Conservation (phyloP, 805 yeast species). For the Yueomyces sinensis region DNA sequence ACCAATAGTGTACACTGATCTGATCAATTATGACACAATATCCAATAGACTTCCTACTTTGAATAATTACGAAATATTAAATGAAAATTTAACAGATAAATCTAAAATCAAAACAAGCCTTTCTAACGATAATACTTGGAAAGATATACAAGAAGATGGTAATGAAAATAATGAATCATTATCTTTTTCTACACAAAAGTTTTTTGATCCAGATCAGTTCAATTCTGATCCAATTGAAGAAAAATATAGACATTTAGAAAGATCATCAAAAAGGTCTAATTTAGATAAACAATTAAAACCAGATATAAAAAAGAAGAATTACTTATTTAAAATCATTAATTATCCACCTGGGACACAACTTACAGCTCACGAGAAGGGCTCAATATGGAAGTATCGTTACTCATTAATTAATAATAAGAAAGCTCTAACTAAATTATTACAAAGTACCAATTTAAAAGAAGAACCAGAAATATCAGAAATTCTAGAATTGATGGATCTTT, state of each 20-base stretch:
- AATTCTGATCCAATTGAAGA: conserved; percentile 74
- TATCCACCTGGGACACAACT: conserved; percentile 79
- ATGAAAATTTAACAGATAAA: conserved; percentile 3
- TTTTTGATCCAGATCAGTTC: conserved; percentile 60
- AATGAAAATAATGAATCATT: not conserved
- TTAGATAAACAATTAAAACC: conserved; percentile 83
- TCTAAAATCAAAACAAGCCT: conserved; percentile 14
- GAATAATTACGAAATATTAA: conserved; percentile 32
- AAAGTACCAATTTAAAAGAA: conserved; percentile 82
- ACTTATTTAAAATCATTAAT: conserved; percentile 50
- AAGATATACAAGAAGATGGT: not conserved
- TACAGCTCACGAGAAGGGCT: conserved; percentile 69
- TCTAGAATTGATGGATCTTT: conserved; percentile 50
- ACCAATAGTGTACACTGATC: conserved; percentile 60
- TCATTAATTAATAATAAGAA: conserved; percentile 56
- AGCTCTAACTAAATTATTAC: conserved; percentile 68
- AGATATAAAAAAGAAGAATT: conserved; percentile 67
- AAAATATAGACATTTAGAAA: conserved; percentile 72
- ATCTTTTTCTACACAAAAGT: conserved; percentile 21
- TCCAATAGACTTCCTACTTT: conserved; percentile 25
- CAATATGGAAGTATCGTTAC: conserved; percentile 85
- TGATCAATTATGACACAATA: conserved; percentile 24
- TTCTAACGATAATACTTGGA: not conserved
- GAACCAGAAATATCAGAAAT: conserved; percentile 71
- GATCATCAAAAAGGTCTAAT: conserved; percentile 65